Conservation (phyloP, 2,329 filamentous ascomycete species). For the Corniculantispora saksenae region DNA sequence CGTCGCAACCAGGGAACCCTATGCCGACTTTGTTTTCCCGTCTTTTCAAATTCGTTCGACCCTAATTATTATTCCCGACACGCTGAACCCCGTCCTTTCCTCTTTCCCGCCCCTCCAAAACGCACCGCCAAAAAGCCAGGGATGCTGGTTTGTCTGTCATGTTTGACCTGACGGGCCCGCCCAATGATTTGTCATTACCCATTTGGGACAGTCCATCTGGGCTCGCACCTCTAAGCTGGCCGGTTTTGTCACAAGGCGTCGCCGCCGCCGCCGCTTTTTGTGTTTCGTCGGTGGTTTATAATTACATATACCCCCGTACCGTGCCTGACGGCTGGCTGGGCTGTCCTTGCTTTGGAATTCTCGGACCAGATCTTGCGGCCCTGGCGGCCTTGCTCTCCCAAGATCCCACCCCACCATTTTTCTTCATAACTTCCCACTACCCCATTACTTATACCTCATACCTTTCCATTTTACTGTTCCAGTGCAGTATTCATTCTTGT, state of each 20-base stretch:
- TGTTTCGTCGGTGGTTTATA: background rate
- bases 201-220: background rate
- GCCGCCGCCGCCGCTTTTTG: background rate
- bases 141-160: background rate
- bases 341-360: background rate
- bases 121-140: background rate
- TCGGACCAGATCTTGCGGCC: background rate
- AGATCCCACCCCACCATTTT: background rate
- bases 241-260: background rate
- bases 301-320: background rate
- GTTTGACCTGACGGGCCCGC: background rate
- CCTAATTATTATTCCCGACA: background rate
- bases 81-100: background rate
- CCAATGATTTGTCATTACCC: conserved; percentile 16
- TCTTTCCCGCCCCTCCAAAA: background rate
- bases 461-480: background rate
- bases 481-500: background rate
- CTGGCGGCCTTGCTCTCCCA: background rate
- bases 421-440: background rate
- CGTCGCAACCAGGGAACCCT: background rate
- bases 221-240: background rate
- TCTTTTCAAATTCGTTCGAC: background rate
- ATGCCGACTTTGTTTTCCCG: conserved; percentile 3
- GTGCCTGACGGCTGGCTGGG: background rate
- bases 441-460: background rate